Evolutionary conservation across 164 flowering plant species (phyloP).

Genomic region (Aristolochia fimbriata): DNA sequence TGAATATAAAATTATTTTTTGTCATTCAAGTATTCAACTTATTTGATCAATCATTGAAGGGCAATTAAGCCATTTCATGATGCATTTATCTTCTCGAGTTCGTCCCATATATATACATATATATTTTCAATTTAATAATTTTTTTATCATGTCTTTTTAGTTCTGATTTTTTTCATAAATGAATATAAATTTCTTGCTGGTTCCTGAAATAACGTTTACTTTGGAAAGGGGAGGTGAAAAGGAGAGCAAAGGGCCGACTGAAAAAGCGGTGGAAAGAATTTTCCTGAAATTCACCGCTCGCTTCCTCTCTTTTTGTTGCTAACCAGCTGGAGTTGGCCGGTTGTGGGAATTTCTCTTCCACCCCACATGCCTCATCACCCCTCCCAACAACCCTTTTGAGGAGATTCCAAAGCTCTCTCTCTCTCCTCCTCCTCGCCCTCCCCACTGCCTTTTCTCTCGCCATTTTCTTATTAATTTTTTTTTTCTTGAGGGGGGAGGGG

Average conservation of each 20-base stretch:
- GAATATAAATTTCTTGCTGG: too few species aligned
- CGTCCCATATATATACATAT: too few species aligned
- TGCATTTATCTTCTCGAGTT: too few species aligned
- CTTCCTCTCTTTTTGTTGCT: conserved; percentile 5
- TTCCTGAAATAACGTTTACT: too few species aligned
- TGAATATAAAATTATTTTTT: too few species aligned
- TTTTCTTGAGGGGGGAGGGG: conserved; percentile 5
- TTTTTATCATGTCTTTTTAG: too few species aligned
- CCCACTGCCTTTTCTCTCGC: background rate
- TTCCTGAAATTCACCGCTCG: background rate
- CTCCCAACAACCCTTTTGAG: conserved; percentile 19
- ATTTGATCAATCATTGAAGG: too few species aligned
- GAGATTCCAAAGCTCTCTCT: conserved; percentile 24
- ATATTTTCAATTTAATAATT: too few species aligned
- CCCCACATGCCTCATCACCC: conserved; percentile 28
- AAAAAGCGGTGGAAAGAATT: background rate
- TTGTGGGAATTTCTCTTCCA: conserved; percentile 23
- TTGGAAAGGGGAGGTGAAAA: background rate
- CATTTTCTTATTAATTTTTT: conserved; percentile 3
- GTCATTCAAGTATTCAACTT: too few species aligned
- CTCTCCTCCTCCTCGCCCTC: background rate
- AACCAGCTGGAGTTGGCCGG: conserved; percentile 40
- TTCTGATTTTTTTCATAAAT: too few species aligned
- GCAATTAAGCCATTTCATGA: too few species aligned
- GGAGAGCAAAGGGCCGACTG: background rate